A percentile compares a stretch with the other conserved stretches of the same genome.
phyloP scores from a whole-genome alignment of 2,329 filamentous ascomycete genomes.

The Trichoderma sp. region DNA sequence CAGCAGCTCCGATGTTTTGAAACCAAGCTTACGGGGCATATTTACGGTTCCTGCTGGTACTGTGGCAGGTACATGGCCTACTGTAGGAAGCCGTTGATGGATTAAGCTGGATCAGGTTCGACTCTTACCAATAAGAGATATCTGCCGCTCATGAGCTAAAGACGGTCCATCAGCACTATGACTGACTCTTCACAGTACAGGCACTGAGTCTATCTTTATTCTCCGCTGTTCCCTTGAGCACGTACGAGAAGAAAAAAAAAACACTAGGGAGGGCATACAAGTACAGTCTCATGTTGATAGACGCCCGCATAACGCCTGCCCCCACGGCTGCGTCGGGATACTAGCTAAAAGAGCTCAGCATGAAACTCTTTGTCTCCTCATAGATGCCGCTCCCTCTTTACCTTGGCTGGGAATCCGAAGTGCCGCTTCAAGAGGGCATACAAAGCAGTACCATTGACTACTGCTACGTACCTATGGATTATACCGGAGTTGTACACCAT shows the following conservation, averaged over 20 bases:
- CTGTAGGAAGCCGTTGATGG: neutral
- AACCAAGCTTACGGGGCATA: slow-evolving; percentile 5
- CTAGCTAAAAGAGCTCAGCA: slow-evolving; percentile 3
- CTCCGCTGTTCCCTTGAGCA: neutral
- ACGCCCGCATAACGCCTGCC: neutral
- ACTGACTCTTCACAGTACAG: neutral
- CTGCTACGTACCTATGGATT: neutral
- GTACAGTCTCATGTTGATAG: slow-evolving; percentile 12
- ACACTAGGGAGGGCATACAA: neutral
- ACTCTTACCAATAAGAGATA: neutral
- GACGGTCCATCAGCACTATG: neutral
- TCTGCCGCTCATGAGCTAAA: neutral
- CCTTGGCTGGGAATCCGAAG: neutral
- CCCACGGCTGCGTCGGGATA: neutral
- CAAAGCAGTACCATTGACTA: neutral
- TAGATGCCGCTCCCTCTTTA: neutral
- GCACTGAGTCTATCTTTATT: neutral
- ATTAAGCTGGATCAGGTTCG: neutral
- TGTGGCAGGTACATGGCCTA: neutral
- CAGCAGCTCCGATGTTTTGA: slow-evolving; percentile 9
- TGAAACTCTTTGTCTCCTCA: slow-evolving; percentile 9
- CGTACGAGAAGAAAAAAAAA: neutral
- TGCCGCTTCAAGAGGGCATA: neutral
- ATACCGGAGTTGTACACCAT: neutral
- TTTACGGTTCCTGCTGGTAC: neutral